Conservation (phyloP, 352 stramenopile species). For the Globisporangium camurandrum region DNA sequence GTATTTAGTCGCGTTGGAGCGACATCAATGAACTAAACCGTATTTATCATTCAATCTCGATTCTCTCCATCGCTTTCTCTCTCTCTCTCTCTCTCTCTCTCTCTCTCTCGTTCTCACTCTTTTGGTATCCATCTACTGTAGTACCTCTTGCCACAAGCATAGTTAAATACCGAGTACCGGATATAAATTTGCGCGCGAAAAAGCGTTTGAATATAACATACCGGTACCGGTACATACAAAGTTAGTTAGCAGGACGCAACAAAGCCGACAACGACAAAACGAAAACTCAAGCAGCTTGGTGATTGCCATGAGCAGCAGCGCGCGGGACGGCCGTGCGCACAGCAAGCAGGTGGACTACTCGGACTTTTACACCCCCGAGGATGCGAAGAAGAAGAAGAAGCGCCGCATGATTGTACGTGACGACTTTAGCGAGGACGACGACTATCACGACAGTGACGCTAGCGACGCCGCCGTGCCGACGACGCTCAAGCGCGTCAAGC, state of each 20-base stretch:
- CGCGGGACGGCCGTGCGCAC: slow-evolving; percentile 27
- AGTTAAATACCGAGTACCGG: too few species aligned
- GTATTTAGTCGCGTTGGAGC: slow-evolving; percentile 54
- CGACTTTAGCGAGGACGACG: slow-evolving; percentile 22
- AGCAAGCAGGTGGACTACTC: slow-evolving; percentile 31
- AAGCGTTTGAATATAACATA: too few species aligned
- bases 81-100: too few species aligned
- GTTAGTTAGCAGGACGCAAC: too few species aligned
- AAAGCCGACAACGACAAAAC: too few species aligned
- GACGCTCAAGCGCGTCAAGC: slow-evolving; percentile 10
- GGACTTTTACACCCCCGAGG: slow-evolving; percentile 21
- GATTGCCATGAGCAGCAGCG: slow-evolving; percentile 22
- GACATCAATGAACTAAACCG: slow-evolving; percentile 9
- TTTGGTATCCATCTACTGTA: too few species aligned
- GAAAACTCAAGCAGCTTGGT: too few species aligned
- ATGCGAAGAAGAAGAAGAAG: slow-evolving; percentile 11
- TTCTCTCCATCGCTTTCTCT: neutral
- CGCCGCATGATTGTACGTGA: slow-evolving; percentile 13
- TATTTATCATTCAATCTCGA: slow-evolving; percentile 9
- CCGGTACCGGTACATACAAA: too few species aligned
- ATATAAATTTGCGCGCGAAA: too few species aligned
- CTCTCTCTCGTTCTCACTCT: too few species aligned
- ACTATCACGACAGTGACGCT: slow-evolving; percentile 18
- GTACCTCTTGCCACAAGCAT: too few species aligned
- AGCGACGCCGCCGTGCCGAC: slow-evolving; percentile 7